Conservation (phyloP, 805 yeast species). For the Ascoidea asiatica region DNA sequence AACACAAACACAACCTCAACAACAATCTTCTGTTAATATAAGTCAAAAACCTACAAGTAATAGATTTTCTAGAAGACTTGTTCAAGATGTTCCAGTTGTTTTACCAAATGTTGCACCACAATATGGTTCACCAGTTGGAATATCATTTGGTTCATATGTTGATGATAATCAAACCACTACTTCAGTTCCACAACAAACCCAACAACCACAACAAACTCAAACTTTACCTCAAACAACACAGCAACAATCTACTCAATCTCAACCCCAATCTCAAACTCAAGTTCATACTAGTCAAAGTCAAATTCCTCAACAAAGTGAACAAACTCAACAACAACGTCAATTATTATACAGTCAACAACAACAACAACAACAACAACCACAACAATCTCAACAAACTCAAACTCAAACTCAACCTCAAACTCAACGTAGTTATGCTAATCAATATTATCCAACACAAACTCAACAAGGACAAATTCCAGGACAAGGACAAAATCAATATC, state of each 20-base stretch:
- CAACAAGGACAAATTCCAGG: slow-evolving; percentile 5
- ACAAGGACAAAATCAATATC: slow-evolving; percentile 12
- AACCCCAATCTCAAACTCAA: slow-evolving; percentile 9
- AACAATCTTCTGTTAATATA: no score
- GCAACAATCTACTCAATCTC: slow-evolving; percentile 13
- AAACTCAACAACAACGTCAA: slow-evolving; percentile 8
- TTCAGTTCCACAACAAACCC: slow-evolving; percentile 12
- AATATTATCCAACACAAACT: slow-evolving; percentile 1
- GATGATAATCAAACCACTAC: slow-evolving; percentile 21
- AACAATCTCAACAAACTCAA: slow-evolving; percentile 10
- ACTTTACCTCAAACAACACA: slow-evolving; percentile 11
- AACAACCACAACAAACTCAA: slow-evolving; percentile 10
- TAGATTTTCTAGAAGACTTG: slow-evolving; percentile 20
- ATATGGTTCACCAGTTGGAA: slow-evolving; percentile 32
- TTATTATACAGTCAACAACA: slow-evolving; percentile 4
- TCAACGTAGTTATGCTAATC: slow-evolving; percentile 2
- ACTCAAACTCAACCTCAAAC: slow-evolving; percentile 11
- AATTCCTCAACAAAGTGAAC: slow-evolving; percentile 2
- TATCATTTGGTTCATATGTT: slow-evolving; percentile 48
- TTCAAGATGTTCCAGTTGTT: slow-evolving; percentile 32
- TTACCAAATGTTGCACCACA: slow-evolving; percentile 35
- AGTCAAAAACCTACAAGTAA: neutral
- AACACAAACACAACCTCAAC: slow-evolving; percentile 5
- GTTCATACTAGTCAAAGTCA: slow-evolving; percentile 1
- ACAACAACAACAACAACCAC: slow-evolving; percentile 7